Base-by-base conservation (phyloP, 352 stramenopile genomes). In the Globisporangium radiosum region DNA sequence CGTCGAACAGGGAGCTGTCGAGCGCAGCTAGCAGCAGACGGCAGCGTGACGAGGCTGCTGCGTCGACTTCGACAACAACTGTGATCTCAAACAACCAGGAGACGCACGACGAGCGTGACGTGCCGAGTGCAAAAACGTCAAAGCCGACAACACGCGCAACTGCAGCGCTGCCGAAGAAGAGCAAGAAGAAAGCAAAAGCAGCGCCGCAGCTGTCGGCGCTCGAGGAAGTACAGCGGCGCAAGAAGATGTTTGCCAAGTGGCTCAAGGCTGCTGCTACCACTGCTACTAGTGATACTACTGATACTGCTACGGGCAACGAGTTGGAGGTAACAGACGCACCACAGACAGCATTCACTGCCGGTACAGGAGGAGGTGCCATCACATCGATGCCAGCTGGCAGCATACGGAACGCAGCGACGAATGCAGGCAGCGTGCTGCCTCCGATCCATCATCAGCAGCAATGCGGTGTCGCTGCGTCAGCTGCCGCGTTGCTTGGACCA, bases 211-310 rank as follows among this genome's bases (percentile, higher is more conserved):
- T 73, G 2, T 73, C 68, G 2, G 73, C 78, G 11, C 60, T 88
- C 9, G 74, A 86, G 48, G 72, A 87, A 19, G 76, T 88, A 4
- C 70, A 89, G 54, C 82, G 80, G 36, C 80, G 78, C 19, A 87
- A 87, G 57, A 72, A 78, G 38, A 81, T 90, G 72, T 90, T 90
- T 59, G 71, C 80, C 2, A 90, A 69, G 55, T 92, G 82, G 80
- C 77, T 89, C 37, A 85, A 87, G 57, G 57, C 52, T 1, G 19
- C 55, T 19, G 54, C 25, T 17, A 39, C 55, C 2, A 19, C 8
- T 52, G 49, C 39, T 11, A 47, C 8, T 39, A 17, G 5, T 15
- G n/a, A 4, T 14, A 48, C 17, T 40, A 49, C 47, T 14, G 19
- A 11, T 13, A 50, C 37, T 33, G 43, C 33, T 19, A 5, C 42